These are phyloP conservation scores for Hordeum marinum DNA, from an alignment of 176 grass and related monocot species.

Conservation along the genomic window DNA sequence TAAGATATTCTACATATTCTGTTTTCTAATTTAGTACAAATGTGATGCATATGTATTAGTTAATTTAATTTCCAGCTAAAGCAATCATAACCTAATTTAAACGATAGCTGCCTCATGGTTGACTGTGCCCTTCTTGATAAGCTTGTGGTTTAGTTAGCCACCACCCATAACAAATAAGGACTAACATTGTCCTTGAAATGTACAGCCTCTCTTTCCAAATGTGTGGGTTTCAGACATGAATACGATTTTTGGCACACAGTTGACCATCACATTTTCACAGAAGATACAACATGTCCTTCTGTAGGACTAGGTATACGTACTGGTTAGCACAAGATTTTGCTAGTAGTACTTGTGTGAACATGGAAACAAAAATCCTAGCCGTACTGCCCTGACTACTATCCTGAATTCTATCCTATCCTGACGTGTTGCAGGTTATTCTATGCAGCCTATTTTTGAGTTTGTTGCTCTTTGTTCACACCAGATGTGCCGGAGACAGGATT, in stretches of 20 bases:
- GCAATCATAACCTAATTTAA: not conserved
- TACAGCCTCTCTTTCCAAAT: not conserved
- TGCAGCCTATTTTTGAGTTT: no score
- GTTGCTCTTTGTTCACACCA: no score
- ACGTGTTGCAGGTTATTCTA: no score
- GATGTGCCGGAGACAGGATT: no score
- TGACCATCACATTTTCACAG: conserved; percentile 7
- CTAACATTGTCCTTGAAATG: not conserved
- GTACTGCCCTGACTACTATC: no score
- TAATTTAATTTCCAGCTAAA: not conserved
- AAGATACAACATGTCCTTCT: no score
- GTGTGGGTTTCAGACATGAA: not conserved
- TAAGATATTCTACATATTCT: conserved; percentile 7
- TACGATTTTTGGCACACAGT: not conserved
- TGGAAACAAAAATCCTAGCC: no score
- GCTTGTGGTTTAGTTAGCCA: not conserved
- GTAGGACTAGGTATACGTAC: no score
- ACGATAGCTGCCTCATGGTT: not conserved
- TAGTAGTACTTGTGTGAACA: no score
- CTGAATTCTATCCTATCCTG: no score
- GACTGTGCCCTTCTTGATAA: not conserved
- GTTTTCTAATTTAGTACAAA: not conserved
- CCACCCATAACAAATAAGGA: not conserved
- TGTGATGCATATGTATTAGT: not conserved
- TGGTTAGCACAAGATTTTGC: no score